phyloP scores from a whole-genome alignment of 148 eudicot species.

The Rhododendron molle region DNA sequence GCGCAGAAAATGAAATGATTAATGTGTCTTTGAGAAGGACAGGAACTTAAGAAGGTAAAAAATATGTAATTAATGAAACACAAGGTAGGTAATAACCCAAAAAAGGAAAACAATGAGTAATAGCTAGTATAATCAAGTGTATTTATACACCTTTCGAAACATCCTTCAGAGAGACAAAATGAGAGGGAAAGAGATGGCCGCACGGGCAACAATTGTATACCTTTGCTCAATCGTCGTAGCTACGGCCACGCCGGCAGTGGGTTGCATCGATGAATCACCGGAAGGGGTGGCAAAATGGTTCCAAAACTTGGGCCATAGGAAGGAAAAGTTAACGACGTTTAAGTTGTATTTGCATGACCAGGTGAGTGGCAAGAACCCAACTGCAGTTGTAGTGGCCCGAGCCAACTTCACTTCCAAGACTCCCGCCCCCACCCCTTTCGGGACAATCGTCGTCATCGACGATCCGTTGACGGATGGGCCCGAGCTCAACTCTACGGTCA shows the following conservation, averaged over 20 bases:
- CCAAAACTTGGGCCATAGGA: constrained; percentile 5
- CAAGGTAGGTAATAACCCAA: neutral
- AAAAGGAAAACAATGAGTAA: neutral
- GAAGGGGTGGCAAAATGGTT: constrained; percentile 22
- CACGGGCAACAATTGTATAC: neutral
- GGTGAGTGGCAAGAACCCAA: constrained; percentile 15
- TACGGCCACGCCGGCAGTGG: neutral
- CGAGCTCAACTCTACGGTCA: neutral
- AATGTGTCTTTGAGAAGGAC: too few species aligned
- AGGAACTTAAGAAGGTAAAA: too few species aligned
- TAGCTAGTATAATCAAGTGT: neutral
- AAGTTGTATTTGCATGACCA: constrained; percentile 31
- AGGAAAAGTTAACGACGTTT: constrained; percentile 23
- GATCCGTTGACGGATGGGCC: too few species aligned
- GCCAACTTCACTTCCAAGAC: too few species aligned
- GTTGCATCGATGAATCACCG: constrained; percentile 3
- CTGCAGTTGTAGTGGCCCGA: neutral
- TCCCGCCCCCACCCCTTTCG: too few species aligned
- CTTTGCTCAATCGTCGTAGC: constrained; percentile 9
- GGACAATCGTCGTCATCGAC: too few species aligned
- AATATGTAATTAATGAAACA: too few species aligned
- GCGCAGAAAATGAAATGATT: neutral
- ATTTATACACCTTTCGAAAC: neutral
- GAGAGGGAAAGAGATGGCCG: constrained; percentile 6
- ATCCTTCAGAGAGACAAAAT: too few species aligned